Conservation (phyloP, 2,329 filamentous ascomycete genomes). For the Paraphoma chrysanthemicola region DNA sequence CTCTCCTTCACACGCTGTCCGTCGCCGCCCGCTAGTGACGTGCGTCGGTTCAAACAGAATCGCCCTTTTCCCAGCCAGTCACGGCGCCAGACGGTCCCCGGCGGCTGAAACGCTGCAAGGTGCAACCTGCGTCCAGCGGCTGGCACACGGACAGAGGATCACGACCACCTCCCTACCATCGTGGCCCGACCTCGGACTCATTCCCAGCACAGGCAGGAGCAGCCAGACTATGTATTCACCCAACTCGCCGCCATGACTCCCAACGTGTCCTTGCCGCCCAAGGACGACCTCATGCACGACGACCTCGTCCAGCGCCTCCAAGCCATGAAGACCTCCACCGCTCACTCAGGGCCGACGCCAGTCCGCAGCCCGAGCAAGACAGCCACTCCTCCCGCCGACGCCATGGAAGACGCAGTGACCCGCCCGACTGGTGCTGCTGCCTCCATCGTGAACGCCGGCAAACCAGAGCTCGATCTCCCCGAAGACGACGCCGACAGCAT, state of each 20-base stretch:
- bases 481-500: constrained; percentile 21
- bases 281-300: constrained; percentile 20
- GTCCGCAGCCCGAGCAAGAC: constrained; percentile 11
- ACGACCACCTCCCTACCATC: constrained; percentile 21
- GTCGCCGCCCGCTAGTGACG: constrained; percentile 27
- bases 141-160: constrained; percentile 29
- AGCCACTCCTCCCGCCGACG: constrained; percentile 4
- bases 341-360: constrained; percentile 10
- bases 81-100: constrained; percentile 26
- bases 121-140: constrained; percentile 33
- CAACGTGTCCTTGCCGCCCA: constrained; percentile 21
- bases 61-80: constrained; percentile 26
- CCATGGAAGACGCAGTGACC: constrained; percentile 1
- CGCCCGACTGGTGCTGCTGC: not conserved
- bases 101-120: constrained; percentile 46
- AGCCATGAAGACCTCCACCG: constrained; percentile 23
- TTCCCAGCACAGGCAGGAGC: constrained; percentile 6
- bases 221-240: constrained; percentile 37
- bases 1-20: constrained; percentile 27
- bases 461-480: constrained; percentile 6
- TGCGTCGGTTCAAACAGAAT: constrained; percentile 29
- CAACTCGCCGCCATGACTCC: constrained; percentile 37
- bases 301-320: constrained; percentile 31
- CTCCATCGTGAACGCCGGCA: constrained; percentile 1
- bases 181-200: constrained; percentile 19